Conservation (phyloP, 1,139 yeast species). For the Nakaseomyces uthaithaninus region DNA sequence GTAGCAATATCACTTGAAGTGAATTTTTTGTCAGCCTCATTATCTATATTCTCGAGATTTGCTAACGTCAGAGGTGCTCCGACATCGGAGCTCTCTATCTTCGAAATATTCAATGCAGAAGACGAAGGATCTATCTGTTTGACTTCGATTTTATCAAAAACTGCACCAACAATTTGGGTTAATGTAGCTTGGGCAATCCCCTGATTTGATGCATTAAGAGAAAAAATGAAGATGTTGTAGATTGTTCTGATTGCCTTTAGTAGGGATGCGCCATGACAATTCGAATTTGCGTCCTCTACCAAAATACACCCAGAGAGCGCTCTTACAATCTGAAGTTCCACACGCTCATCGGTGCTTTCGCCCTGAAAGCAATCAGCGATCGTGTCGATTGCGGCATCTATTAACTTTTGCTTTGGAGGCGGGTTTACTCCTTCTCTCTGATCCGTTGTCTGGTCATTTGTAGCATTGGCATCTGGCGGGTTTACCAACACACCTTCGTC, state of each 20-base stretch:
- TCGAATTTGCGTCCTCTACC: conserved; percentile 51
- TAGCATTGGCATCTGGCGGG: conserved; percentile 35
- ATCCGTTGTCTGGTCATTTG: conserved; percentile 25
- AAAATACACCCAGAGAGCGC: conserved; percentile 85
- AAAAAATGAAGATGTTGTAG: conserved; percentile 81
- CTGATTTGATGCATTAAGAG: conserved; percentile 75
- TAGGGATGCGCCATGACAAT: conserved; percentile 85
- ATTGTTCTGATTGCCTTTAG: conserved; percentile 88
- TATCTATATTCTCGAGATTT: conserved; percentile 48
- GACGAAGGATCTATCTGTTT: conserved; percentile 9
- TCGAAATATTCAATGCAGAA: conserved; percentile 7
- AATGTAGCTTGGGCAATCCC: conserved; percentile 92
- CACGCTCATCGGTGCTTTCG: conserved; percentile 80
- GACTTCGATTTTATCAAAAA: conserved; percentile 62
- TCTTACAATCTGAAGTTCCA: conserved; percentile 86
- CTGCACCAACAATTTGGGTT: conserved; percentile 80
- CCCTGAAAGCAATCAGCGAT: conserved; percentile 84
- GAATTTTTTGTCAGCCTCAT: conserved; percentile 30
- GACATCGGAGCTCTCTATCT: conserved; percentile 1
- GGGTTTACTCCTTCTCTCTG: conserved; percentile 37
- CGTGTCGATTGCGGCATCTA: conserved; percentile 80
- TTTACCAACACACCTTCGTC: conserved; percentile 42
- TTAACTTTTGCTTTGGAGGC: conserved; percentile 49
- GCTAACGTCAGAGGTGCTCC: conserved; percentile 41
- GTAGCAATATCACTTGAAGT: conserved; percentile 35